Evolutionary conservation across 106 monocot species (phyloP).

Genomic region (Apostasia shenzhenica): DNA sequence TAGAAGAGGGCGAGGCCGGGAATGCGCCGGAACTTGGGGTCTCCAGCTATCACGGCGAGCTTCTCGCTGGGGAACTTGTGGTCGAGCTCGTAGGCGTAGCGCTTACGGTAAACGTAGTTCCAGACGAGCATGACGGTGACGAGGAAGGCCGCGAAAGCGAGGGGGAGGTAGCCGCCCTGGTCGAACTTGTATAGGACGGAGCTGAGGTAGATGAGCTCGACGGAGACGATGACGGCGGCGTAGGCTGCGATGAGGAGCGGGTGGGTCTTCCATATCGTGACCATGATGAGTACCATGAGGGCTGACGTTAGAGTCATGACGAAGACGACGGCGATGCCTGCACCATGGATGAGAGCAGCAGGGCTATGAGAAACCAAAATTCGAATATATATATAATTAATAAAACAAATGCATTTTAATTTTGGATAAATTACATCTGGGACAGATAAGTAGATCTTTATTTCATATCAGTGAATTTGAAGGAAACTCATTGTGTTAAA

Average conservation of each 20-base stretch:
- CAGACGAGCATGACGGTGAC: conserved; percentile 25
- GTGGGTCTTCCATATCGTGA: conserved; percentile 19
- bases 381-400: too few species aligned
- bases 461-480: too few species aligned
- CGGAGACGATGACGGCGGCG: conserved; percentile 9
- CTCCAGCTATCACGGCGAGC: background rate
- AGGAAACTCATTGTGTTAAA: too few species aligned
- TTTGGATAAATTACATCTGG: too few species aligned
- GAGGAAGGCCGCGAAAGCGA: conserved; percentile 2
- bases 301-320: conserved; percentile 33
- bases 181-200: conserved; percentile 19
- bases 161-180: conserved; percentile 22
- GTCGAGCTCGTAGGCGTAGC: conserved; percentile 22
- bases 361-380: too few species aligned
- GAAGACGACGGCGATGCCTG: conserved; percentile 35
- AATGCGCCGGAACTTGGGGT: conserved; percentile 4
- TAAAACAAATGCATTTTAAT: too few species aligned
- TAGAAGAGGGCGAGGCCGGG: conserved; percentile 36
- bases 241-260: conserved; percentile 3
- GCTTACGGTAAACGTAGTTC: conserved; percentile 26
- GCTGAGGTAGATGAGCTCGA: conserved; percentile 19
- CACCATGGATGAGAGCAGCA: background rate
- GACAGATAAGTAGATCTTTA: too few species aligned
- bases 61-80: conserved; percentile 7
- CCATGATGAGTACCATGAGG: conserved; percentile 16